These are phyloP conservation scores for Clavaria fumosa DNA, from an alignment of 768 basidiomycete genomes.

Conservation along the genomic window DNA sequence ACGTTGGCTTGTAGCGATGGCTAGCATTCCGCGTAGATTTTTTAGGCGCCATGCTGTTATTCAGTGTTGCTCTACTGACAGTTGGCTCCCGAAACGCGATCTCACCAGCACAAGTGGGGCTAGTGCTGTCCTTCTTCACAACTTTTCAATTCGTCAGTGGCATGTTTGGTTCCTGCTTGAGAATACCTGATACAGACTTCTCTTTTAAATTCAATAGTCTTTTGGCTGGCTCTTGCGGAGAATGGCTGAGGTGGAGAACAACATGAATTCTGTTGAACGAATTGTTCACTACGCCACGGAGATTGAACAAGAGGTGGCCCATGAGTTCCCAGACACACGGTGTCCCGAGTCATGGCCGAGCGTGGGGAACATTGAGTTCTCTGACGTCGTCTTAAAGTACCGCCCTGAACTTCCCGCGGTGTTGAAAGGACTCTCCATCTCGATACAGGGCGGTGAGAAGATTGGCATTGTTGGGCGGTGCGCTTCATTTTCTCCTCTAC, in stretches of 20 bases:
- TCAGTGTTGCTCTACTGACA: constrained; percentile 66
- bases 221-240: constrained; percentile 70
- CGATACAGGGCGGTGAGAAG: constrained; percentile 65
- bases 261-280: constrained; percentile 87
- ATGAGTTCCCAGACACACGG: constrained; percentile 43
- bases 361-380: constrained; percentile 57
- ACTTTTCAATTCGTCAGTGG: too few relatives aligned
- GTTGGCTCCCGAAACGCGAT: constrained; percentile 61
- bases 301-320: constrained; percentile 71
- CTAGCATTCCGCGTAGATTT: constrained; percentile 84
- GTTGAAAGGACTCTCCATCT: constrained; percentile 67
- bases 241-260: constrained; percentile 77
- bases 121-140: constrained; percentile 70
- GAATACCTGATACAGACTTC: too few relatives aligned
- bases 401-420: constrained; percentile 81
- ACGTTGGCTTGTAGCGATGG: constrained; percentile 39
- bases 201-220: constrained; percentile 18
- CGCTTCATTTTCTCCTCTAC: neutral
- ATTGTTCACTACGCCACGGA: constrained; percentile 67
- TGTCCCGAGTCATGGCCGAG: constrained; percentile 60
- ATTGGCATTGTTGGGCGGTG: constrained; percentile 74
- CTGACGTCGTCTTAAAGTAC: constrained; percentile 65
- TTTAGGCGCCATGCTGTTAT: constrained; percentile 55
- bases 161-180: too few relatives aligned
- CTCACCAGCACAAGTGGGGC: constrained; percentile 64